phyloP scores from a whole-genome alignment of 2,329 filamentous ascomycete species.

The Dissoconium aciculare region DNA sequence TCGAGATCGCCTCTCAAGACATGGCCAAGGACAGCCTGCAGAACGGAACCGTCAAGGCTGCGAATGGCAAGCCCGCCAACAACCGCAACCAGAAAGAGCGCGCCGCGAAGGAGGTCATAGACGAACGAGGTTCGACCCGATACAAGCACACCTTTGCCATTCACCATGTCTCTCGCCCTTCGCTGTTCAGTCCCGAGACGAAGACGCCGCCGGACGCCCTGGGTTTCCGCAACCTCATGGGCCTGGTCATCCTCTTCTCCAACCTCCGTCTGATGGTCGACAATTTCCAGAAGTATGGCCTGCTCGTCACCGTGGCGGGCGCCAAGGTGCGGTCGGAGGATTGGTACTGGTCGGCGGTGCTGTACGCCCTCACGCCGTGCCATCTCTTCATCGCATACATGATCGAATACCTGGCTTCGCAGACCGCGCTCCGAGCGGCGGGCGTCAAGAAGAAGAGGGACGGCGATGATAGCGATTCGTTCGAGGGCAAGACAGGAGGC shows the following conservation, averaged over 20 bases:
- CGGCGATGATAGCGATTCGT: conserved; percentile 15
- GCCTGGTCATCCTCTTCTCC: conserved; percentile 79
- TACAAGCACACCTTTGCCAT: conserved; percentile 88
- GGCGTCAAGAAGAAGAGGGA: conserved; percentile 42
- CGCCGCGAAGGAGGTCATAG: too few relatives aligned
- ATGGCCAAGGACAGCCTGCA: too few relatives aligned
- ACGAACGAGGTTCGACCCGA: conserved; percentile 35
- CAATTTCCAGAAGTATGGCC: conserved; percentile 94
- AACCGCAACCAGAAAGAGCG: too few relatives aligned
- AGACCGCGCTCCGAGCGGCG: background rate
- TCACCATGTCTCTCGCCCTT: conserved; percentile 56
- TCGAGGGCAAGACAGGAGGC: conserved; percentile 42
- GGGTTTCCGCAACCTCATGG: conserved; percentile 91
- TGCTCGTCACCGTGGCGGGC: conserved; percentile 74
- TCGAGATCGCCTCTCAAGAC: too few relatives aligned
- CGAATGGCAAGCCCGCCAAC: too few relatives aligned
- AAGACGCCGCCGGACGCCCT: conserved; percentile 64
- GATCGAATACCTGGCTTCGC: conserved; percentile 60
- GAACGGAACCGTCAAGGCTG: too few relatives aligned
- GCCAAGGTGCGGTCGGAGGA: conserved; percentile 13
- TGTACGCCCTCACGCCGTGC: conserved; percentile 79
- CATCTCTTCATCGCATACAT: conserved; percentile 82
- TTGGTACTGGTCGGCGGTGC: conserved; percentile 29
- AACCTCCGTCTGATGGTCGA: conserved; percentile 91
- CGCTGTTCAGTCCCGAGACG: conserved; percentile 76